These are phyloP conservation scores for Colletotrichum euphorbiae DNA, from an alignment of 2,329 filamentous ascomycete genomes.

Conservation along the genomic window DNA sequence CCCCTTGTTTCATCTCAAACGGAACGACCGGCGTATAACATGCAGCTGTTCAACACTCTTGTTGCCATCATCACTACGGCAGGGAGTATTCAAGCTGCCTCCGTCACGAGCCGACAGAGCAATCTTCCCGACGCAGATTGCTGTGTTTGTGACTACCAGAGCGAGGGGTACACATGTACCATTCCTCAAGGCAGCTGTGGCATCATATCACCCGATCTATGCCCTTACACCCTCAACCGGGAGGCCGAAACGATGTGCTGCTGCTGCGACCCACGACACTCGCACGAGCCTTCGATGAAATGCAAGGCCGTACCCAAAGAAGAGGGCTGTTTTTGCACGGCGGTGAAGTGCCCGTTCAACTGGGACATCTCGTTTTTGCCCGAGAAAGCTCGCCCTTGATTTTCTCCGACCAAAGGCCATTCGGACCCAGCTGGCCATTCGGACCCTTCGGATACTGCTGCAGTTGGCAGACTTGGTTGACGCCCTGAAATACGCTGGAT, in stretches of 20 bases:
- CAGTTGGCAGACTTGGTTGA: too few relatives aligned
- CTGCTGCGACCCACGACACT: conserved; percentile 31
- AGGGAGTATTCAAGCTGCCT: not conserved
- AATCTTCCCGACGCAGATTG: not conserved
- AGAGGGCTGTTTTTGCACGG: conserved; percentile 9
- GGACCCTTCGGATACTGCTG: too few relatives aligned
- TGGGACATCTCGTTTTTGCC: conserved; percentile 11
- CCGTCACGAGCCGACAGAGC: not conserved
- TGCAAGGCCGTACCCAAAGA: conserved; percentile 26
- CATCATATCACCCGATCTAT: not conserved
- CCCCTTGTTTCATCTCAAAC: too few relatives aligned
- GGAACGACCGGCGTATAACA: not conserved
- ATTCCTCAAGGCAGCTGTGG: not conserved
- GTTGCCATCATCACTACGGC: not conserved
- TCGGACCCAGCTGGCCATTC: too few relatives aligned
- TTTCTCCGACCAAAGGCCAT: too few relatives aligned
- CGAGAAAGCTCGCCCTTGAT: too few relatives aligned
- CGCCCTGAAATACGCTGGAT: too few relatives aligned
- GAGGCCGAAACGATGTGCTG: conserved; percentile 39
- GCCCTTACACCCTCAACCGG: conserved; percentile 38
- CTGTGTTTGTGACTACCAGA: conserved; percentile 1
- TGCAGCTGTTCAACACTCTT: not conserved
- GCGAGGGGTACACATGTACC: not conserved
- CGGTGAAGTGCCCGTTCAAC: conserved; percentile 7
- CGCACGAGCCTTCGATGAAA: not conserved